Evolutionary conservation across 78 protist genomes (phyloP).

Genomic region (Chrysochromulina parva): DNA sequence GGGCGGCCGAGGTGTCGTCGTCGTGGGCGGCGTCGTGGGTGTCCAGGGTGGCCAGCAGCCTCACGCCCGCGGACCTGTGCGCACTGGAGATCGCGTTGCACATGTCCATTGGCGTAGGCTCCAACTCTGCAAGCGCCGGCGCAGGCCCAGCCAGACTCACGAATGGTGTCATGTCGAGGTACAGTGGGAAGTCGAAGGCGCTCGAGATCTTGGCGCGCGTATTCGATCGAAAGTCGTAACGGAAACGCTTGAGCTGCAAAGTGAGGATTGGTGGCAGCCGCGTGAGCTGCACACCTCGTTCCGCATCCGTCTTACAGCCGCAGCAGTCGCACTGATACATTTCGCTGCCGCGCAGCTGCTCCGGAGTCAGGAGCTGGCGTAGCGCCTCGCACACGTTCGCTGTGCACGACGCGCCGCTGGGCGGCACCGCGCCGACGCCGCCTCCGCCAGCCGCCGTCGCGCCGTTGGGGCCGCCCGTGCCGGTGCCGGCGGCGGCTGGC

Average conservation of each 20-base stretch:
- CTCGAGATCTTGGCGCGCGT: slow-evolving; percentile 13
- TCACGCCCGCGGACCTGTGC: too few species aligned
- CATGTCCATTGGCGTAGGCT: too few species aligned
- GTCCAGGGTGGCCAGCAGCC: too few species aligned
- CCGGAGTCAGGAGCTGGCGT: slow-evolving; percentile 1
- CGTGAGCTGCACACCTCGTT: slow-evolving; percentile 33
- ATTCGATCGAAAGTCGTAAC: neutral
- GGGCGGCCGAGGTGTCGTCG: too few species aligned
- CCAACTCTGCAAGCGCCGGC: too few species aligned
- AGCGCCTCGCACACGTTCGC: neutral
- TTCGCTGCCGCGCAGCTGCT: neutral
- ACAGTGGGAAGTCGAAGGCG: neutral
- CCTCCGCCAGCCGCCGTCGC: too few species aligned
- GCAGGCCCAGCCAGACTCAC: neutral
- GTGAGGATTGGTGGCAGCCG: slow-evolving; percentile 61
- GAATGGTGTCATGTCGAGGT: neutral
- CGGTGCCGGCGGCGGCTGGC: too few species aligned
- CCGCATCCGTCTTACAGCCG: neutral
- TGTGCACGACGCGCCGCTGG: too few species aligned
- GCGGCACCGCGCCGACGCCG: too few species aligned
- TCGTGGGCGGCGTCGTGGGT: too few species aligned
- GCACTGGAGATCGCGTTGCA: too few species aligned
- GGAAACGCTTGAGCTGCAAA: slow-evolving; percentile 62
- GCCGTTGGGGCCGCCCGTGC: too few species aligned
- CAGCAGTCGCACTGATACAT: neutral